Base-by-base conservation (phyloP, 2,329 filamentous ascomycete species). In the Xylariaceae sp. region DNA sequence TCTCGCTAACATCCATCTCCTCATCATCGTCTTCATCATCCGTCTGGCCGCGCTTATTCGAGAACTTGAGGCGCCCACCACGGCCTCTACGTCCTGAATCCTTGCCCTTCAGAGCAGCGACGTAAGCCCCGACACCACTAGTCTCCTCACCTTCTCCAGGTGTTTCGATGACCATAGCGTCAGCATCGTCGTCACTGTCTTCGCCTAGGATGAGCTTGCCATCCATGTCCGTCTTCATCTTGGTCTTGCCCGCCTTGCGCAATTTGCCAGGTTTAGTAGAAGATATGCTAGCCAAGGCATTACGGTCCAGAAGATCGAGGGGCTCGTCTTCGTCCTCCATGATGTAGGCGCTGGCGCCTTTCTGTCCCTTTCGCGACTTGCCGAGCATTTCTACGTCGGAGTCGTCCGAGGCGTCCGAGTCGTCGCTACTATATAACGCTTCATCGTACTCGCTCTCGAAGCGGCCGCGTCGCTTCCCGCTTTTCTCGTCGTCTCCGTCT, bases 391-490 rank as follows among this genome's bases (percentile, higher is more conserved):
- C 80, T 55, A 77, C 79, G 54, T 84, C 81, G 8, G 80, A 81
- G 47, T 82, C 79, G 46, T 80, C 82, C 2, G 76, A 80, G 6
- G 74, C 80, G 23, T 83, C 80, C 4, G 79, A 82, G 37, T 75
- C 78, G 42, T 82, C 84, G 55, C 82, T 88, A 63, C 89, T 91
- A 63, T 96, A 95, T 25, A 98, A 80, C n/a, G 92, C 91, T 67
- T 95, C 86, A 65, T 97, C 92, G 66, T 93, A 96, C 61, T 94
- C 92, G 67, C 87, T 94, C 67, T 91, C 89, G 63, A 94, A 95
- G 48, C 82, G 81, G 59, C 79, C 71, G 63, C 77, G 76, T 45
- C 70, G 66, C 55, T 70, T 70, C 57, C 57, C 70, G 17, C 67
- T 73, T 57, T 69, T 71, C 10, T 75, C 73, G 16, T 70, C 72